Evolutionary conservation across 176 grass and related monocot species (phyloP), one percentile per base, ranked within the genome.

Genomic region (Elymus sibiricus): DNA sequence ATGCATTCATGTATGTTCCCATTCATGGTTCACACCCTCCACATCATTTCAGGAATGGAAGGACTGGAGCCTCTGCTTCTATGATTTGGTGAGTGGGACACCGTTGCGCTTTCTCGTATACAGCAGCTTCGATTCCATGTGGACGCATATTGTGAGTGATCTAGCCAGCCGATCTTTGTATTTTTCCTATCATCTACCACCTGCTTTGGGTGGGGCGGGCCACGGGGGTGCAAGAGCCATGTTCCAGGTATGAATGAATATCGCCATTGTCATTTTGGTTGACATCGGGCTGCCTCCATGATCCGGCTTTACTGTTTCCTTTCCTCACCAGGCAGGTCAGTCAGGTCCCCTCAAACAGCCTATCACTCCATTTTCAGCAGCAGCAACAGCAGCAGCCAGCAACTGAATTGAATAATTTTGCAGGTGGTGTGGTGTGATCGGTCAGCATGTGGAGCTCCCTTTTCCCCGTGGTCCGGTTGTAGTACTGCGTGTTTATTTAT

Each of bases 371-470:
- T 82, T 38, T 38, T n/a, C 42, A 38, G 53, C 55, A 42, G 79
- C n/a, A 51, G 47, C 47, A 51, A 16, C 39, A 35, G 31, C 38
- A 72, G 47, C 44, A 43, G 59, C 49, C n/a, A 68, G 42, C 26
- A 65, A 79, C 58, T 83, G 74, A 53, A 19, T 53, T 53, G 32
- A 34, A 34, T 5, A 77, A 42, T 56, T 56, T 67, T 79, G 88
- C 26, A 68, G 84, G 74, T 85, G 53, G 74, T 40, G 74, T 85
- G 40, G 74, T 31, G 31, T 77, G 28, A 70, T 46, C 68, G 38
- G 37, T 35, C 38, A 61, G 16, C 77, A 89, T 76, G 88, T 85
- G 82, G 62, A 39, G 68, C 26, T 34, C 44, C 44, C 39, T 63
- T 80, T 28, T 40, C 22, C 4, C 7, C 5, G 64, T 86, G 64